Percentiles rank a stretch among this genome's conserved stretches.
phyloP scores from a whole-genome alignment of 257 asterid species.

The Oldenlandia corymbosa region DNA sequence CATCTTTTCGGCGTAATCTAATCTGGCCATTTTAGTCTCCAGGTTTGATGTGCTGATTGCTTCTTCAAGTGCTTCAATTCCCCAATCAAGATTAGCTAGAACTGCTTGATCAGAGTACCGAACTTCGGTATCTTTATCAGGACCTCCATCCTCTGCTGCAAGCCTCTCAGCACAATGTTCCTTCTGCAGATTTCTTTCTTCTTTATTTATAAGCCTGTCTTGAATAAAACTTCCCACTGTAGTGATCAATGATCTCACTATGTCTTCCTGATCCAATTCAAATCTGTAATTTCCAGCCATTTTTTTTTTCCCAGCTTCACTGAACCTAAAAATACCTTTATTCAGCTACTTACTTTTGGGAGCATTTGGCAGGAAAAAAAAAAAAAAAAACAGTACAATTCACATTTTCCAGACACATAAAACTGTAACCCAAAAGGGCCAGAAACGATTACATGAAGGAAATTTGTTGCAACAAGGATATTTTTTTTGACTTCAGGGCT shows the following conservation, averaged over 20 bases:
- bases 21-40: constrained; percentile 67
- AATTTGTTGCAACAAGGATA: too few relatives aligned
- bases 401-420: too few relatives aligned
- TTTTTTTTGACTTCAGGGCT: too few relatives aligned
- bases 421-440: too few relatives aligned
- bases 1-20: constrained; percentile 78
- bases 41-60: constrained; percentile 58
- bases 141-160: constrained; percentile 58
- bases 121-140: constrained; percentile 36
- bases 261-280: constrained; percentile 60
- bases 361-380: too few relatives aligned
- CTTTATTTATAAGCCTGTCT: constrained; percentile 47
- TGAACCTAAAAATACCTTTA: background rate
- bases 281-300: constrained; percentile 47
- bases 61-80: constrained; percentile 81
- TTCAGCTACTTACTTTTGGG: too few relatives aligned
- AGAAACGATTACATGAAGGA: too few relatives aligned
- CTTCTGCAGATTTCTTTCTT: constrained; percentile 49
- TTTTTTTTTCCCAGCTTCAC: background rate
- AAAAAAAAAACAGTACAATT: too few relatives aligned
- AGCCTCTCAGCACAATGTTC: constrained; percentile 78
- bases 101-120: constrained; percentile 82
- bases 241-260: constrained; percentile 43
- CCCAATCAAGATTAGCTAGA: constrained; percentile 82
- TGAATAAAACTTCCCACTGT: constrained; percentile 54